phyloP scores from a whole-genome alignment of 139 green algal genomes.

The Volvox reticuliferus region DNA sequence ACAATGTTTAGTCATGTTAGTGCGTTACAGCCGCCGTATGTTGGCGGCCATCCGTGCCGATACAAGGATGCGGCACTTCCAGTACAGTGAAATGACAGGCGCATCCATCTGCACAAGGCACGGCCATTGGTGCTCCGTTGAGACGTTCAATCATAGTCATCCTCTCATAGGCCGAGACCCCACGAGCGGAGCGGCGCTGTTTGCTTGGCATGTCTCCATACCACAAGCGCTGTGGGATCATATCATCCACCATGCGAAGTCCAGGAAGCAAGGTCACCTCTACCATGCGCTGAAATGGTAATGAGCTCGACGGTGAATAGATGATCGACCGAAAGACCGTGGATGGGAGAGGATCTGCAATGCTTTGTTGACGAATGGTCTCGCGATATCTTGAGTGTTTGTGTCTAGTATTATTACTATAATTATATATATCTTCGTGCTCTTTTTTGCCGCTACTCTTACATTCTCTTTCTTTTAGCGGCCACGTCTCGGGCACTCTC shows the following conservation, averaged over 20 bases:
- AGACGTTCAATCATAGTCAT: background rate
- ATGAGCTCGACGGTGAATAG: no score
- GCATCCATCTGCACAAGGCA: background rate
- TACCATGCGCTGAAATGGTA: constrained; percentile 25
- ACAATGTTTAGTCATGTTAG: constrained; percentile 7
- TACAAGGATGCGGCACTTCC: background rate
- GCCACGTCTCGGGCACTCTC: no score
- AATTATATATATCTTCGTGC: no score
- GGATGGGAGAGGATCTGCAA: no score
- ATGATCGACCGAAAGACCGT: no score
- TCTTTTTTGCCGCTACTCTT: no score
- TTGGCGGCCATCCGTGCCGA: background rate
- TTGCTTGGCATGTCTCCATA: background rate
- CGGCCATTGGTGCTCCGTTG: background rate
- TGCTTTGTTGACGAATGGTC: no score
- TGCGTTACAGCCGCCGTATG: constrained; percentile 10
- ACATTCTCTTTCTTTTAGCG: no score
- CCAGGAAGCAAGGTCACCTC: background rate
- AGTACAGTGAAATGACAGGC: constrained; percentile 6
- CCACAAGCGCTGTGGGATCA: background rate
- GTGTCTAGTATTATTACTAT: no score
- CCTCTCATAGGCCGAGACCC: background rate
- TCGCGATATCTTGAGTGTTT: no score
- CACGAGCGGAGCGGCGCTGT: background rate
- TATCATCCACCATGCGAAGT: background rate